Evolutionary conservation across 768 basidiomycete genomes (phyloP), one percentile per base, ranked within the genome.

Genomic region (Lepiota venenata): DNA sequence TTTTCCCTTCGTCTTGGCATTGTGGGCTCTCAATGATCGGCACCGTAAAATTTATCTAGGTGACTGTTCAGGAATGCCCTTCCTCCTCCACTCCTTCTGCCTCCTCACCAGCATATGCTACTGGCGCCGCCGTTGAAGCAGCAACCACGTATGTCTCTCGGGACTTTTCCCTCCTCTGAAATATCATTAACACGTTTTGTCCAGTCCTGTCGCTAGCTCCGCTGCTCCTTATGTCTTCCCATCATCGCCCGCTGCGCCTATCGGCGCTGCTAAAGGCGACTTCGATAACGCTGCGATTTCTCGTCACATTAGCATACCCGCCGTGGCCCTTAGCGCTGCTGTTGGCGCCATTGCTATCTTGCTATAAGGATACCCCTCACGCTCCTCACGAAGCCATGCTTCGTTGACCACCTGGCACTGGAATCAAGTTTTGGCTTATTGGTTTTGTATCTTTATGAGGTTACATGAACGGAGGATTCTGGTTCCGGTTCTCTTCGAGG

Each of bases 251-350:
- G 46, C 64, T 20, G 52, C 52, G 7, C 71, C 78, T 42, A 66
- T 78, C 35, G 80, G 78, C 47, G 78, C 76, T 39, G 73, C 74
- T 47, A 75, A 78, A 52, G 74, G 75, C 14, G 76, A 72, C n/a
- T 61, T 73, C 57, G 55, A 57, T 48, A 69, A 67, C 51, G 60
- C 58, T 48, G 69, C 69, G 47, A 52, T 65, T 40, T 61, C 70
- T 29, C 74, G 67, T 62, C 74, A 72, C 61, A 65, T 70, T 60
- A 74, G 68, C 65, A 60, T 68, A 36, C 74, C 79, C 56, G 59
- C 74, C 61, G 63, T 79, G 61, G 67, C 69, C 47, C 60, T 80
- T 56, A 65, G 71, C 59, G 74, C 72, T 32, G 52, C 78, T 57
- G 68, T 68, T 29, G 77, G 73, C 43, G 65, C 69, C 55, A 63